Evolutionary conservation across 1,139 yeast species (phyloP), one percentile per base, ranked within the genome.

Genomic region (Blastobotrys aristatus): DNA sequence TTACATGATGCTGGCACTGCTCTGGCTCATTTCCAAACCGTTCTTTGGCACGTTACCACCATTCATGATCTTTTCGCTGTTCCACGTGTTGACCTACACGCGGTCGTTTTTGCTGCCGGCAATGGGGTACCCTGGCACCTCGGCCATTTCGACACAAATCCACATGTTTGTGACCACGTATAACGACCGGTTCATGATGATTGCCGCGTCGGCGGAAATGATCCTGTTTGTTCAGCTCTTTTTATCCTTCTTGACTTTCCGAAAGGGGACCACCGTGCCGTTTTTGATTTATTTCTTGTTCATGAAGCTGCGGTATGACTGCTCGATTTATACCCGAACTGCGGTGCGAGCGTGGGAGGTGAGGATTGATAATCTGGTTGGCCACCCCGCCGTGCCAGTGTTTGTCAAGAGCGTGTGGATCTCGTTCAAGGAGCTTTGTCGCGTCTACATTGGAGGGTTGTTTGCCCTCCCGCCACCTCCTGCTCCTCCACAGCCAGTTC

Each of bases 271-370:
- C 34, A 74, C 86, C 73, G 59, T 80, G 49, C 77, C 82, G 16
- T 73, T 85, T 40, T 55, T 75, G 22, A 66, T 77, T 37, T 88
- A 84, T 67, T 62, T 78, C 27, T 53, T 80, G 18, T 90, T 90
- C 68, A 74, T 88, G 65, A 86, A 86, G 68, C 69, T 84, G 52
- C 79, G 96, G 66, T 86, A 74, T 63, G 95, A 87, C 63, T 82
- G 79, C 58, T 84, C 94, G 7, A 73, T 79, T 39, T 82, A 81
- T 69, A 84, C 89, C 52, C 81, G 88, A 68, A 74, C 79, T 55
- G 82, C 80, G 42, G 74, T 89, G 62, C 81, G 84, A 67, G 71
- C 75, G 42, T 71, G 85, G 69, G 95, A 86, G 66, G 81, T 84
- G 43, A 75, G 82, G 56, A 62, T 83, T 50, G 97, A 89, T 64